Evolutionary conservation across 1,139 yeast species (phyloP), one percentile per base, ranked within the genome.

Genomic region (Yamadazyma sp.): DNA sequence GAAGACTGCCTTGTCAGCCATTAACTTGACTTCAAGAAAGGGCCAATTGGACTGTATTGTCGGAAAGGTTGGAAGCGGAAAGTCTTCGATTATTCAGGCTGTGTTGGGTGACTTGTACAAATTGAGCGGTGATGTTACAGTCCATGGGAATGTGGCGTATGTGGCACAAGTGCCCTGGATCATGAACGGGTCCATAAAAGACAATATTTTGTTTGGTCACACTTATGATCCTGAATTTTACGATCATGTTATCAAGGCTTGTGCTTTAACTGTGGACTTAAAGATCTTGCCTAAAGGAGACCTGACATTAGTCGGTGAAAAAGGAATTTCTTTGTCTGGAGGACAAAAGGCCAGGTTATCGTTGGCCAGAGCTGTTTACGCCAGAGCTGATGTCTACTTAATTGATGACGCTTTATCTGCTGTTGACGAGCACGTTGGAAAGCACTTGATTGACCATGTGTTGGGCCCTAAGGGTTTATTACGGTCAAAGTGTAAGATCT

Each of bases 301-400:
- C 59, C 69, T 71, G 40, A 90, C 98, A 2, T 78, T 86, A 53
- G 97, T 92, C 36, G 98, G 98, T 47, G 98, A 92, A 64, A 92
- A 90, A 66, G 98, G 98, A 52, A 88, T 92, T 41, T 87, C 97
- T 11, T 71, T 92, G 41, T 87, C 96, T 34, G 98, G 98, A 43
- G 98, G 98, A 33, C 97, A 92, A 62, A 92, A 90, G 70, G 97
- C 97, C 1, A 81, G 98, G 62, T 68, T 92, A 37, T 81, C 95
- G 2, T 73, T 92, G 45, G 97, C 97, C 2, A 78, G 98, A 61
- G 96, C 97, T 18, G 97, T 92, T 7, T 92, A 92, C 61, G 82
- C 97, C 2, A 78, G 97, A 51, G 95, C 97, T 3, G 97, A 92
- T 59, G 81, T 90, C 25, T 90, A 88, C 58, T 69, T 92, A 40